These are phyloP conservation scores for Aspergillus ochraceus DNA, from an alignment of 2,329 filamentous ascomycete species.

Conservation along the genomic window DNA sequence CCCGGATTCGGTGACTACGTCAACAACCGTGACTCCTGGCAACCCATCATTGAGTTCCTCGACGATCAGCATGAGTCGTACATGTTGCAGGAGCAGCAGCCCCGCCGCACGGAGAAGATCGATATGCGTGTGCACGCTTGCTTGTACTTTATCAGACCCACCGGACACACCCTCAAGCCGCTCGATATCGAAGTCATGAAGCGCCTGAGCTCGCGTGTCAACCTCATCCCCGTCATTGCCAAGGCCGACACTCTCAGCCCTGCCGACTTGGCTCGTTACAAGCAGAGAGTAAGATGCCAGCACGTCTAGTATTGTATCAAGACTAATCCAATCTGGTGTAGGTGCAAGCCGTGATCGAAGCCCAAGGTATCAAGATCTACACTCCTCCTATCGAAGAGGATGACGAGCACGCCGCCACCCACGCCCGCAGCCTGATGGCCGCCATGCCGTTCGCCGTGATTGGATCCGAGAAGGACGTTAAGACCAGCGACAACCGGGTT, in stretches of 20 bases:
- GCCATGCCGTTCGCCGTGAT: conserved; percentile 99
- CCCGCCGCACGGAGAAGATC: conserved; percentile 96
- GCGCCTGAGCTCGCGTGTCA: conserved; percentile 95
- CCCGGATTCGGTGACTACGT: conserved; percentile 99
- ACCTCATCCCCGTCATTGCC: conserved; percentile 96
- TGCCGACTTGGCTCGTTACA: conserved; percentile 87
- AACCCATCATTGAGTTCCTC: conserved; percentile 99
- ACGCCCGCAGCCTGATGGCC: conserved; percentile 89
- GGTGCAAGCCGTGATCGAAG: conserved; percentile 94
- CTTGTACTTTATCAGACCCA: conserved; percentile 98
- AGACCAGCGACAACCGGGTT: conserved; percentile 91
- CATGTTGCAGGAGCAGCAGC: conserved; percentile 99
- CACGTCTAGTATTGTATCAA: not conserved
- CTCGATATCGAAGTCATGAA: conserved; percentile 99
- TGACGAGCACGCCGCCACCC: conserved; percentile 91
- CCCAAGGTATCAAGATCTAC: conserved; percentile 99
- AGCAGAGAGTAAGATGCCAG: conserved; percentile 71
- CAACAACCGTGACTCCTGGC: conserved; percentile 99
- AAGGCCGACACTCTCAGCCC: conserved; percentile 98
- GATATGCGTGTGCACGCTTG: conserved; percentile 98
- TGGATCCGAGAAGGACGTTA: conserved; percentile 98
- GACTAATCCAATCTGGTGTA: conserved; percentile 38
- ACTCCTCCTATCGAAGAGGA: conserved; percentile 97
- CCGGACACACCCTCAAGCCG: conserved; percentile 96
- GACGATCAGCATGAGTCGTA: conserved; percentile 99